Evolutionary conservation across 169 alveolate species (phyloP).

Genomic region (Eimeria tenella): DNA sequence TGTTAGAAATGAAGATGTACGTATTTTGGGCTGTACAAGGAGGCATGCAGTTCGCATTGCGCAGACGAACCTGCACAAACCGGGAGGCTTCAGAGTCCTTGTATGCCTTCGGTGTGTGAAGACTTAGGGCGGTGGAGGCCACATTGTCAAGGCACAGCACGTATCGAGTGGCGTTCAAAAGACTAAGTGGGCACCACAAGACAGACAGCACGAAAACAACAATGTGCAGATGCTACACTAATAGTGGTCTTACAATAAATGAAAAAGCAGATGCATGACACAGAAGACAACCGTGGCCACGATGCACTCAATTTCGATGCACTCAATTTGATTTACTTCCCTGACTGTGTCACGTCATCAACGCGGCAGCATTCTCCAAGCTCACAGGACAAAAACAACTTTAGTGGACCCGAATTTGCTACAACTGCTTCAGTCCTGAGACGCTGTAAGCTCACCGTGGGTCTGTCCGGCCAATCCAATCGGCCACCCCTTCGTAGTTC

Average conservation of each 20-base stretch:
- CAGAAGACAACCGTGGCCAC: no score
- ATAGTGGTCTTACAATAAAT: neutral
- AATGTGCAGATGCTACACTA: neutral
- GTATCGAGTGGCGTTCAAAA: slow-evolving; percentile 48
- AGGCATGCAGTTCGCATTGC: neutral
- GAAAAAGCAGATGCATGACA: neutral
- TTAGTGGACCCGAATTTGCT: no score
- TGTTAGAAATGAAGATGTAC: neutral
- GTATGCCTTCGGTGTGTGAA: slow-evolving; percentile 53
- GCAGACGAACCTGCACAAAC: slow-evolving; percentile 9
- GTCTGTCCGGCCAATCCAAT: slow-evolving; percentile 51
- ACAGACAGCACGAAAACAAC: neutral
- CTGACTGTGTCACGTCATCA: no score
- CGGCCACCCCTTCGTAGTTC: slow-evolving; percentile 42
- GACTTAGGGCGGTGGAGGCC: slow-evolving; percentile 22
- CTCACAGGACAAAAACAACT: no score
- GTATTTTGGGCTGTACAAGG: no score
- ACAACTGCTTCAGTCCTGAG: no score
- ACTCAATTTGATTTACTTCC: no score
- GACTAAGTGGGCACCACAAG: neutral
- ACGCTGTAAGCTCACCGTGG: slow-evolving; percentile 1
- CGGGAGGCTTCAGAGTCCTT: slow-evolving; percentile 51
- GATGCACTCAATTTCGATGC: no score
- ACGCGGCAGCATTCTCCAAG: no score
- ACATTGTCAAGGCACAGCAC: slow-evolving; percentile 34